Percentiles rank a stretch among this genome's conserved stretches.
These are phyloP conservation scores for Zymoseptoria ardabiliae DNA, from an alignment of 2,329 filamentous ascomycete genomes.

Conservation along the genomic window DNA sequence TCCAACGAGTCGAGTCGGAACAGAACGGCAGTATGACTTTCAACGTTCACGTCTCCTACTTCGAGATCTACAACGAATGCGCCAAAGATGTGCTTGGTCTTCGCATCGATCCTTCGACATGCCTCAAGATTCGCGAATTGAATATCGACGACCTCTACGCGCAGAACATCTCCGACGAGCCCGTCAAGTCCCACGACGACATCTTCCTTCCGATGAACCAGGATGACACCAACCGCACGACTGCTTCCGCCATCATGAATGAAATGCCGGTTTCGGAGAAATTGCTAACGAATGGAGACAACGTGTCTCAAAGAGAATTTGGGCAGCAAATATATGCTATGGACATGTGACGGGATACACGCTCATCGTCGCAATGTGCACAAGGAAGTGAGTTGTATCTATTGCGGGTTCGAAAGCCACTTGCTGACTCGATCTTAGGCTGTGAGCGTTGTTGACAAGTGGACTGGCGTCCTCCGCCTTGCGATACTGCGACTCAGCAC, in stretches of 20 bases:
- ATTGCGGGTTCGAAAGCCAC: too few species aligned
- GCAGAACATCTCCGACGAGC: constrained; percentile 89
- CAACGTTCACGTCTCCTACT: constrained; percentile 95
- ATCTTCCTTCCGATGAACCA: constrained; percentile 85
- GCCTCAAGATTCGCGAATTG: constrained; percentile 97
- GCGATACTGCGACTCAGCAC: too few species aligned
- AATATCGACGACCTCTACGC: constrained; percentile 93
- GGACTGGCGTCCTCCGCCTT: too few species aligned
- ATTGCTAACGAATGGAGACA: too few species aligned
- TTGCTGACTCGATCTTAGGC: too few species aligned
- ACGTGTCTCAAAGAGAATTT: too few species aligned
- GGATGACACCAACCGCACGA: constrained; percentile 80
- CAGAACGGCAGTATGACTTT: constrained; percentile 90
- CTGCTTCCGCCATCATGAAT: constrained; percentile 97
- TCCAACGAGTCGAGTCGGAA: constrained; percentile 80
- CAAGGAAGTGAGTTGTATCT: too few species aligned
- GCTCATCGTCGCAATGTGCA: too few species aligned
- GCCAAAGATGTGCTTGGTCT: constrained; percentile 87
- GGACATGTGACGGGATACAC: too few species aligned
- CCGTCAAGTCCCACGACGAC: constrained; percentile 78
- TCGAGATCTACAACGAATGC: constrained; percentile 99
- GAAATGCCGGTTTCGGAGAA: constrained; percentile 59
- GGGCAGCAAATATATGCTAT: too few species aligned
- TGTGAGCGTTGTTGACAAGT: too few species aligned
- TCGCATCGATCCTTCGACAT: constrained; percentile 70